A percentile compares a stretch with the other conserved stretches of the same genome.
These are phyloP conservation scores for Populus davidiana DNA, from an alignment of 345 rosid genomes.

Conservation along the genomic window DNA sequence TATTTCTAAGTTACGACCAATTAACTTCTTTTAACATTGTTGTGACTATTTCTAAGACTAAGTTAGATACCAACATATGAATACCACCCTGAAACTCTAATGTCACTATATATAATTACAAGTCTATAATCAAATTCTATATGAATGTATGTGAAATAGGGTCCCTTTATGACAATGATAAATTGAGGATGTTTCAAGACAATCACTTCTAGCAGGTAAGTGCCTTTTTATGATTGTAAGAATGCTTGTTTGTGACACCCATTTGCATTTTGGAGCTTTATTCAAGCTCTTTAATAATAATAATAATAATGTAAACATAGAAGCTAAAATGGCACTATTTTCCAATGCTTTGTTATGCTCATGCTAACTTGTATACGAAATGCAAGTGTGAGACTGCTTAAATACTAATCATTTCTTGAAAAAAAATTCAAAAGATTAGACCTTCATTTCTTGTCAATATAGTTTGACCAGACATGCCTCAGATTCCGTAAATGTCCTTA, in stretches of 20 bases:
- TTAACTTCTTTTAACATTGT: not conserved
- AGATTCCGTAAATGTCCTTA: not conserved
- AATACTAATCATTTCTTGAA: not conserved
- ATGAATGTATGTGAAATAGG: not conserved
- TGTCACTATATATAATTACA: not conserved
- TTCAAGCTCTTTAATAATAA: not conserved
- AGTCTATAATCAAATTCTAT: not conserved
- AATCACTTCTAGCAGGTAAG: constrained; percentile 10
- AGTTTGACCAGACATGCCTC: constrained; percentile 8
- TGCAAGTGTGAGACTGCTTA: constrained; percentile 11
- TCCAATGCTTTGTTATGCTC: constrained; percentile 18
- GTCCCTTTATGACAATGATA: not conserved
- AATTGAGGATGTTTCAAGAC: not conserved
- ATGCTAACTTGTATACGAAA: constrained; percentile 10
- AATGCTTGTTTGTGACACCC: constrained; percentile 43
- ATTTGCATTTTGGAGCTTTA: constrained; percentile 13
- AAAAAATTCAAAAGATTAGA: not conserved
- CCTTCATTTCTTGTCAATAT: not conserved
- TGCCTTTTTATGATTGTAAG: constrained; percentile 41
- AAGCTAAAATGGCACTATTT: not conserved
- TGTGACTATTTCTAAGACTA: not conserved
- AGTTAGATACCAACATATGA: not conserved
- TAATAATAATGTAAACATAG: not conserved
- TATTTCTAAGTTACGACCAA: too few relatives aligned
- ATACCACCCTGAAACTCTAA: not conserved